Percentiles rank a stretch among this genome's conserved stretches.
phyloP scores from a whole-genome alignment of 169 alveolate species.

The Cryptosporidium meleagridis region DNA sequence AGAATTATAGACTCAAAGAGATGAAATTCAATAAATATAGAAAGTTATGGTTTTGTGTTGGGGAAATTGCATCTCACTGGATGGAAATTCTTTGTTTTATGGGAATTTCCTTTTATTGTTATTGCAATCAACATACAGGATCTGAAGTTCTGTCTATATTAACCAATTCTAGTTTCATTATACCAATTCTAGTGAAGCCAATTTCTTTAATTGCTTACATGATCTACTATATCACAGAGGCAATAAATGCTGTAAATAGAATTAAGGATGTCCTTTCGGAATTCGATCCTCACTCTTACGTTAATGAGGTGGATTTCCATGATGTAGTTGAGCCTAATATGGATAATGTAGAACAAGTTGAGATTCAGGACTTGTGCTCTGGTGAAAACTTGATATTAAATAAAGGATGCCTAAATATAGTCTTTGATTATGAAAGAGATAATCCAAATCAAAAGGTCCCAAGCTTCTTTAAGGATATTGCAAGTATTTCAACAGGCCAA shows the following conservation, averaged over 20 bases:
- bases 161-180: constrained; percentile 28
- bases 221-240: constrained; percentile 49
- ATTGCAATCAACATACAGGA: not conserved
- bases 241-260: constrained; percentile 40
- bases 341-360: constrained; percentile 3
- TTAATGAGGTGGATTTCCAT: not conserved
- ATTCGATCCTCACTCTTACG: not conserved
- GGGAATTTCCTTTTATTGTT: constrained; percentile 28
- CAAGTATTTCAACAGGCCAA: not conserved
- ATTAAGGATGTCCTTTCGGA: not conserved
- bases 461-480: not conserved
- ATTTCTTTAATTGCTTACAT: constrained; percentile 54
- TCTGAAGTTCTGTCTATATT: constrained; percentile 5
- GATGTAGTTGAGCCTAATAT: not conserved
- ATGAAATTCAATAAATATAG: constrained; percentile 63
- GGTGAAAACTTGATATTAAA: not conserved
- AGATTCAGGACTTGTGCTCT: constrained; percentile 9
- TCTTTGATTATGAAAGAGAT: constrained; percentile 17
- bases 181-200: constrained; percentile 49
- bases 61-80: constrained; percentile 50
- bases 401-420: constrained; percentile 19
- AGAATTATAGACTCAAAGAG: constrained; percentile 17
- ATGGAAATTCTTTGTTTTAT: constrained; percentile 49
- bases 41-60: constrained; percentile 55
- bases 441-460: not conserved